phyloP scores from a whole-genome alignment of 495 filamentous ascomycete genomes.

The Pseudomonodictys pantanalensis region DNA sequence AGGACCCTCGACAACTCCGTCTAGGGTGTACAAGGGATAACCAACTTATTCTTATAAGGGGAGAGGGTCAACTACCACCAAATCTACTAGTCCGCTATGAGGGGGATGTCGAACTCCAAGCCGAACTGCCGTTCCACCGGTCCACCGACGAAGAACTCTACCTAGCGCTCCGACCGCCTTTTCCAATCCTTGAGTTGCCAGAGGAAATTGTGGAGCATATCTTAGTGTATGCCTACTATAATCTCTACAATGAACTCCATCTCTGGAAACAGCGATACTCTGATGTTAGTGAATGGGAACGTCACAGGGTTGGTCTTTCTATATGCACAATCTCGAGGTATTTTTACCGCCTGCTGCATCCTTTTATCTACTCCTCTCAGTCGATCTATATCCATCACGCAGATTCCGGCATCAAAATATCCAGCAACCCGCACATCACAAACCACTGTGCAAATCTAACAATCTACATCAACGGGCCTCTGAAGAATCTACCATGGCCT shows the following conservation, averaged over 20 bases:
- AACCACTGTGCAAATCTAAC: too few species aligned
- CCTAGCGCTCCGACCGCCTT: background rate
- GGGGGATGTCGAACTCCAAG: background rate
- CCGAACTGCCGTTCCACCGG: background rate
- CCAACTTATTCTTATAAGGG: too few species aligned
- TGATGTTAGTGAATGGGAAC: too few species aligned
- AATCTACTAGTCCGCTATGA: conserved; percentile 2
- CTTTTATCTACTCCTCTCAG: background rate
- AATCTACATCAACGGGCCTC: too few species aligned
- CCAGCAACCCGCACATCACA: too few species aligned
- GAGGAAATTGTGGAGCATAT: conserved; percentile 1
- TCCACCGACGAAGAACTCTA: background rate
- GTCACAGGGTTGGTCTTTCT: background rate
- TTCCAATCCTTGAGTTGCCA: background rate
- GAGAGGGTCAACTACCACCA: too few species aligned
- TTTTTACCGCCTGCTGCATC: background rate
- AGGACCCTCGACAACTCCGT: too few species aligned
- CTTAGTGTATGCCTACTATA: background rate
- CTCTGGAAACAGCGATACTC: too few species aligned
- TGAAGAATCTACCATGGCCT: too few species aligned
- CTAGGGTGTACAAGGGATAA: too few species aligned
- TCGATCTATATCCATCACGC: background rate
- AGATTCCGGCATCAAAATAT: too few species aligned
- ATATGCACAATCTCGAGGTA: background rate
- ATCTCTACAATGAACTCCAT: background rate